Evolutionary conservation across 2,329 filamentous ascomycete species (phyloP).

Genomic region (Karstenula rhodostoma): DNA sequence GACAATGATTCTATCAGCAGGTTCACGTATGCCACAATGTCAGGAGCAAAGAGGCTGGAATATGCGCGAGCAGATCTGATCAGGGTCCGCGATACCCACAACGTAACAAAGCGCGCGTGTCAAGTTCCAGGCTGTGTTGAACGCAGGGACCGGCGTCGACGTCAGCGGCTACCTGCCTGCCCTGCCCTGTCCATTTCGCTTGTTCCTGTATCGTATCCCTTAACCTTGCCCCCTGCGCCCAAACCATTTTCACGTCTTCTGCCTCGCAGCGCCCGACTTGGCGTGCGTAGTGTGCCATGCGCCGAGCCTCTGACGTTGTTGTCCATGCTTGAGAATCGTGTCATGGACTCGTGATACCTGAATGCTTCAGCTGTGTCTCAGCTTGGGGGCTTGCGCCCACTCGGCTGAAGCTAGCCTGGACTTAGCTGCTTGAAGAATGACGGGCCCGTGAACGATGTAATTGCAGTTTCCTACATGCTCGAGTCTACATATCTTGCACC

Average conservation of each 20-base stretch:
- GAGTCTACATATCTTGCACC: neutral
- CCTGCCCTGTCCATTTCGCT: constrained; percentile 10
- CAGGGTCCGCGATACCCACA: neutral
- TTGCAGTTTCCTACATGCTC: too few species aligned
- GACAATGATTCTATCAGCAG: neutral
- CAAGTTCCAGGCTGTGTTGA: constrained; percentile 26
- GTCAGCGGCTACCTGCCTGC: constrained; percentile 31
- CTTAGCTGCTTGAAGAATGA: neutral
- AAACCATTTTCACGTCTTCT: constrained; percentile 1
- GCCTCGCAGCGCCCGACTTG: neutral
- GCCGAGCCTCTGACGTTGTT: constrained; percentile 4
- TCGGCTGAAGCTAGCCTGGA: neutral
- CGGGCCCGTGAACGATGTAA: too few species aligned
- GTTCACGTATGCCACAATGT: neutral
- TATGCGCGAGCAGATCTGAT: neutral
- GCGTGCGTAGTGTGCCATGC: constrained; percentile 5
- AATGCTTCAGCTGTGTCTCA: constrained; percentile 35
- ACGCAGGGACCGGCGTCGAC: constrained; percentile 34
- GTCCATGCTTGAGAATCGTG: neutral
- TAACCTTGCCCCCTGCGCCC: neutral
- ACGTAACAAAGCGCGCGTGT: constrained; percentile 12
- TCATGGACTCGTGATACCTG: constrained; percentile 5
- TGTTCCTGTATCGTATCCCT: constrained; percentile 10
- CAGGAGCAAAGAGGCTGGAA: neutral
- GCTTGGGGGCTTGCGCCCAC: neutral